These are phyloP conservation scores for Dioszegia hungarica DNA, from an alignment of 768 basidiomycete species.

Conservation along the genomic window DNA sequence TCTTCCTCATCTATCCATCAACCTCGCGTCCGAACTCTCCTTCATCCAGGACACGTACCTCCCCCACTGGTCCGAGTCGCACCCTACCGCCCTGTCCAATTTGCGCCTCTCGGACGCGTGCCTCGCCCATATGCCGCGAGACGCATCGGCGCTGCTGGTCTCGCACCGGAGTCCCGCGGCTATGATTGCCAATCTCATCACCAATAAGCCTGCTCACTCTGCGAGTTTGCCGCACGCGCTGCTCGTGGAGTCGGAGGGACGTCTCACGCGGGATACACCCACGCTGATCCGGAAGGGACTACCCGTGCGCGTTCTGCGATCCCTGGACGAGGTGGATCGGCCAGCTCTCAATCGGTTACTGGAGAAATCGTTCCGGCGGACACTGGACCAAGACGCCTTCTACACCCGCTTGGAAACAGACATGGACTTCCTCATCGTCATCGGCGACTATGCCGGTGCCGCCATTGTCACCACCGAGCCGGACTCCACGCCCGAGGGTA, in stretches of 20 bases:
- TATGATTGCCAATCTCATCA: conserved; percentile 93
- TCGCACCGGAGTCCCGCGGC: conserved; percentile 93
- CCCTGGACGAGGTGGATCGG: conserved; percentile 63
- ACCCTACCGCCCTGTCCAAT: conserved; percentile 83
- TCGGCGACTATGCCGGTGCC: conserved; percentile 91
- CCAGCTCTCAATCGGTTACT: conserved; percentile 71
- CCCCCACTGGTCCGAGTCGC: conserved; percentile 65
- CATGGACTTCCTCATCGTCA: conserved; percentile 87
- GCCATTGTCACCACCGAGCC: conserved; percentile 76
- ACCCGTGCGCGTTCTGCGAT: conserved; percentile 75
- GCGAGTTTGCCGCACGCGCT: conserved; percentile 92
- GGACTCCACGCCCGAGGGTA: conserved; percentile 7
- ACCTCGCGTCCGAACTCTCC: conserved; percentile 77
- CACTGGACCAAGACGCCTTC: conserved; percentile 67
- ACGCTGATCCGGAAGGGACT: conserved; percentile 85
- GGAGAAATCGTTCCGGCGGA: conserved; percentile 77
- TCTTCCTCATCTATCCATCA: conserved; percentile 91
- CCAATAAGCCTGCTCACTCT: conserved; percentile 93
- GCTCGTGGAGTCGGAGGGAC: conserved; percentile 58
- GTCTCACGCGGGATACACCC: conserved; percentile 82
- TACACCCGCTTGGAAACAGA: conserved; percentile 68
- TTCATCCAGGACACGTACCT: conserved; percentile 84
- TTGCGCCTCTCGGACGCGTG: conserved; percentile 78
- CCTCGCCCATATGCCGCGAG: conserved; percentile 82
- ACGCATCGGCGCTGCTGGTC: conserved; percentile 92